Evolutionary conservation across 2,329 filamentous ascomycete species (phyloP).

Genomic region (Epichloe bromicola): DNA sequence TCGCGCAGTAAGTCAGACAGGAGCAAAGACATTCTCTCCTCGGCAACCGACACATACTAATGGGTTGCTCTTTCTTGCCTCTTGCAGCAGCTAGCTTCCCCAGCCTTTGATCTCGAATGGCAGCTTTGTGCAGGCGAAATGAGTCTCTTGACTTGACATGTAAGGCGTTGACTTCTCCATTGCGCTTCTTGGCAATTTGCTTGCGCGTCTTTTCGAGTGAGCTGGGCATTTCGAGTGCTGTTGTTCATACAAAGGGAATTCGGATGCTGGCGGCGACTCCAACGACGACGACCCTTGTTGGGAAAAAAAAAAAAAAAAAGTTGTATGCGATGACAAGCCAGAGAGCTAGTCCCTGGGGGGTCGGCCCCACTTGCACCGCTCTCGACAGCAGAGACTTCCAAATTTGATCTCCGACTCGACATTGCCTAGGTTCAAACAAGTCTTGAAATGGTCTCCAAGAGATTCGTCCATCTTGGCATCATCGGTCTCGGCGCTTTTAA

Average conservation of each 20-base stretch:
- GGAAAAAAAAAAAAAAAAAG: constrained; percentile 1
- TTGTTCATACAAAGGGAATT: neutral
- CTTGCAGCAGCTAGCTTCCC: constrained; percentile 56
- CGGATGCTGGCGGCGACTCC: neutral
- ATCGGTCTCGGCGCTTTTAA: too few relatives aligned
- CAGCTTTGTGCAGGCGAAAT: constrained; percentile 64
- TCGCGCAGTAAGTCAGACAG: constrained; percentile 5
- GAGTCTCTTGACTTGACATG: constrained; percentile 87
- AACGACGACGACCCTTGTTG: neutral
- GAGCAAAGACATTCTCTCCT: neutral
- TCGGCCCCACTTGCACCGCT: too few relatives aligned
- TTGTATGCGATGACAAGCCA: neutral
- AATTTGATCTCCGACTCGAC: too few relatives aligned
- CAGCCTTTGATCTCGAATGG: constrained; percentile 70
- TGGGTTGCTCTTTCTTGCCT: constrained; percentile 60
- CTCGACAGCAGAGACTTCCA: too few relatives aligned
- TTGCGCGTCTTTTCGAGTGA: constrained; percentile 75
- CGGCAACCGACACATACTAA: constrained; percentile 38
- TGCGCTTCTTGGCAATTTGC: constrained; percentile 78
- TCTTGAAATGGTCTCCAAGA: too few relatives aligned
- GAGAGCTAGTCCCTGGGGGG: neutral
- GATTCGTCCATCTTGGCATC: too few relatives aligned
- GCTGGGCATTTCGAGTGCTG: constrained; percentile 50
- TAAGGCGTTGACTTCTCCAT: constrained; percentile 56
- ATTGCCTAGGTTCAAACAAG: too few relatives aligned